Base-by-base conservation (phyloP, 2,329 filamentous ascomycete species). In the Colletotrichum simmondsii region DNA sequence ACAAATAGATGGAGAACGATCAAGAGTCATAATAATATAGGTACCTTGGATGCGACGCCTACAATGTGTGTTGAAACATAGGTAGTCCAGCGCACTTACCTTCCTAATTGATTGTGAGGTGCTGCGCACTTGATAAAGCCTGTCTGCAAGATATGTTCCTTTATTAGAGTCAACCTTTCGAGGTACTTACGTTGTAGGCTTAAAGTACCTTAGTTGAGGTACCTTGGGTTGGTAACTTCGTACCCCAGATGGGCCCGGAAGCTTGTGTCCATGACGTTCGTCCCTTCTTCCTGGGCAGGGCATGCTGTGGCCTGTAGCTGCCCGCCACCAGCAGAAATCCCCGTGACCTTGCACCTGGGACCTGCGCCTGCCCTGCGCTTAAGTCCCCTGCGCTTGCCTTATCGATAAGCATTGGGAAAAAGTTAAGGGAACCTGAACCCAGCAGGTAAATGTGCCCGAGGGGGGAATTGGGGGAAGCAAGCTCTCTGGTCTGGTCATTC, bases 401-500 rank as follows among this genome's bases (percentile, higher is more conserved):
- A 72, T 72, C 70, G 70, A 72, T 72, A 72, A 72, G 70, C 35
- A 68, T 30, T 35, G 32, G 64, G 60, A 56, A 72, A 72, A 72
- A 72, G 70, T 72, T 59, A 72, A 72, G 70, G 70, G 67, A 65
- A 71, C 70, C 70, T 56, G 65, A 61, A 61, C 70, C 70, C 42
- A 70, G 66, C 46, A 53, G 63, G 65, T 68, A 58, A 53, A 59
- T 58, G 28, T 58, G 65, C 58, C 65, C 54, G 70, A 72, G 59
- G 70, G 70, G 59, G 32, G 62, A 42, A 57, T 70, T 65, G 58
- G 65, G 61, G 46, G 12, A 68, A 35, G 56, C 52, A 58, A 72
- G 70, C 66, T 70, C 52, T 70, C 70, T 61, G 59, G 65, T 58
- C 59, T 37, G 52, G 52, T 42, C 54, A 35, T 64, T 52, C 66